These are phyloP conservation scores for Hypoxylon rubiginosum DNA, from an alignment of 2,329 filamentous ascomycete species.

Conservation along the genomic window DNA sequence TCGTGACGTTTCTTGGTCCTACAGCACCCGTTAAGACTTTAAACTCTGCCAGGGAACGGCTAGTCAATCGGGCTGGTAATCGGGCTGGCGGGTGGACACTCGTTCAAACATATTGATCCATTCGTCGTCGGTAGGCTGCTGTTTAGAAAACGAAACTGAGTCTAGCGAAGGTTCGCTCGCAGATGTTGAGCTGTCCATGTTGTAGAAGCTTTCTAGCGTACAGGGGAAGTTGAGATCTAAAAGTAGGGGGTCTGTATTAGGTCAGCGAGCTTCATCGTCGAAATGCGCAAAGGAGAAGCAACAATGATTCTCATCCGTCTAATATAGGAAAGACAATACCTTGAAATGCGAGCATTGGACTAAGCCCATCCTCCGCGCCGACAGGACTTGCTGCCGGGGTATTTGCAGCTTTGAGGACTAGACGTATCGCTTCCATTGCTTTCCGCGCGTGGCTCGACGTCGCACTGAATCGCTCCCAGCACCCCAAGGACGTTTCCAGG, in stretches of 20 bases:
- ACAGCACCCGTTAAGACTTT: not conserved
- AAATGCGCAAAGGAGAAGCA: not conserved
- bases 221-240: slow-evolving; percentile 36
- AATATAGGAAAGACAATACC: slow-evolving; percentile 14
- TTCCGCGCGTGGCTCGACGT: slow-evolving; percentile 42
- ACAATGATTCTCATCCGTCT: not conserved
- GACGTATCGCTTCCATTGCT: slow-evolving; percentile 35
- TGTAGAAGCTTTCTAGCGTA: slow-evolving; percentile 27
- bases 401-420: slow-evolving; percentile 29
- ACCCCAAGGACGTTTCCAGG: slow-evolving; percentile 34
- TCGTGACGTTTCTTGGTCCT: not conserved
- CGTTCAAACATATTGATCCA: slow-evolving; percentile 37
- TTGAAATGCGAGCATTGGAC: slow-evolving; percentile 31
- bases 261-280: slow-evolving; percentile 12
- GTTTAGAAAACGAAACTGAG: slow-evolving; percentile 16
- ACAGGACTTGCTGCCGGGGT: slow-evolving; percentile 21
- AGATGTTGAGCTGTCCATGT: slow-evolving; percentile 19
- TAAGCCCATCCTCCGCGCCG: slow-evolving; percentile 18
- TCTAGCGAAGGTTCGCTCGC: slow-evolving; percentile 19
- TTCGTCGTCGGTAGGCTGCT: slow-evolving; percentile 18
- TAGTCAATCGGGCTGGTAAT: slow-evolving; percentile 6
- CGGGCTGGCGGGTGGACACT: slow-evolving; percentile 23
- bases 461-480: slow-evolving; percentile 38
- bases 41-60: not conserved
- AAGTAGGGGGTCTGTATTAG: slow-evolving; percentile 31